A percentile compares a stretch with the other conserved stretches of the same genome.
phyloP scores from a whole-genome alignment of 2,329 filamentous ascomycete genomes.

The Dothidotthia symphoricarpi region DNA sequence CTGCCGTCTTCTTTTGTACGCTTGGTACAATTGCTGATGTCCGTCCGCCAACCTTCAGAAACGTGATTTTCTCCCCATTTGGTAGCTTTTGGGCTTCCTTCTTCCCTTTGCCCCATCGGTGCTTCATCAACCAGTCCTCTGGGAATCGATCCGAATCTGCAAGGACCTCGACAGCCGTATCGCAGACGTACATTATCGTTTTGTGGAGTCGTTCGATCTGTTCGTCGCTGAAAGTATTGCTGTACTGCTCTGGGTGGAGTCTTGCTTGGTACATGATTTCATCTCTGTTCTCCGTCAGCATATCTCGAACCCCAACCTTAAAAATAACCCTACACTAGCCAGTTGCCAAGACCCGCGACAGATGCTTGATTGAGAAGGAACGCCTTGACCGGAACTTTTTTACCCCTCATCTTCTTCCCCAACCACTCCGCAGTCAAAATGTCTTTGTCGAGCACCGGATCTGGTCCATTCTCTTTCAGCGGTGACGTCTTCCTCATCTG shows the following conservation, averaged over 20 bases:
- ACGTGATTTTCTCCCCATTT: slow-evolving; percentile 79
- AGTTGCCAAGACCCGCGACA: slow-evolving; percentile 93
- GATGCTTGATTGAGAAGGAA: slow-evolving; percentile 82
- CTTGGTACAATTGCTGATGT: slow-evolving; percentile 86
- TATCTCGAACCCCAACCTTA: background rate
- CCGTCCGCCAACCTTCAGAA: slow-evolving; percentile 83
- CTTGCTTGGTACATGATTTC: slow-evolving; percentile 87
- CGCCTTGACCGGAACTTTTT: slow-evolving; percentile 85
- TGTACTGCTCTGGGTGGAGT: slow-evolving; percentile 91
- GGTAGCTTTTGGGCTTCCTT: slow-evolving; percentile 69
- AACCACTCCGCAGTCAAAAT: slow-evolving; percentile 76
- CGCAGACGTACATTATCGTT: slow-evolving; percentile 74
- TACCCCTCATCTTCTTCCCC: slow-evolving; percentile 64
- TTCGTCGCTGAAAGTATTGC: slow-evolving; percentile 70
- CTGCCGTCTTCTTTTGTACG: slow-evolving; percentile 77
- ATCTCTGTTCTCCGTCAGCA: slow-evolving; percentile 51
- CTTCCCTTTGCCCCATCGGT: slow-evolving; percentile 87
- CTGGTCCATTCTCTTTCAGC: slow-evolving; percentile 87
- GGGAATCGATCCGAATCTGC: slow-evolving; percentile 85
- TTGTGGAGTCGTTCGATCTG: slow-evolving; percentile 72
- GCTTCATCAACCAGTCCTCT: slow-evolving; percentile 77
- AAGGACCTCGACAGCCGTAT: slow-evolving; percentile 72
- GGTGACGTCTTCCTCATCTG: slow-evolving; percentile 75
- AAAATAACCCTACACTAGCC: slow-evolving; percentile 67
- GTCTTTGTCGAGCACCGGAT: slow-evolving; percentile 81